Percentiles rank a stretch among this genome's conserved stretches.
Evolutionary conservation across 2,329 filamentous ascomycete species (phyloP).

Genomic region (Botrytis byssoidea): DNA sequence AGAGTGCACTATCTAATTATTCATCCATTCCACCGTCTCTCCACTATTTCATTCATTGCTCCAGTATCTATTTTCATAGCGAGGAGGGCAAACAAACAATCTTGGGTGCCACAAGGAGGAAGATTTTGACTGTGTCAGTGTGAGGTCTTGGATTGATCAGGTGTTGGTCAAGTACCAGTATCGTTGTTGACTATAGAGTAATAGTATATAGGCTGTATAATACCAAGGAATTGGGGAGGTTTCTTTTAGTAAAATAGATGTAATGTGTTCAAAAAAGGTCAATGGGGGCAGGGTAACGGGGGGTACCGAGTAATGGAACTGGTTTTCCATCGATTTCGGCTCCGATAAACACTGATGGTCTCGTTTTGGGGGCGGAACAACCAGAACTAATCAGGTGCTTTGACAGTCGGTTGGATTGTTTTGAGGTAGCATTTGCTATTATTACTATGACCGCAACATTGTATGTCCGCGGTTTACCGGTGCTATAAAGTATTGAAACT

Average conservation of each 20-base stretch:
- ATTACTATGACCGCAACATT: neutral
- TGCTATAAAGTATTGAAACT: neutral
- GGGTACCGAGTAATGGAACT: neutral
- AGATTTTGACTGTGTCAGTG: neutral
- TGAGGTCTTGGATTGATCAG: neutral
- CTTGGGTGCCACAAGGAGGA: constrained; percentile 12
- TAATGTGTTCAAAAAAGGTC: neutral
- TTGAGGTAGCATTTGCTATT: neutral
- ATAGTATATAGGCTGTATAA: neutral
- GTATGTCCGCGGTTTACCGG: neutral
- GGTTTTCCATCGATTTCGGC: neutral
- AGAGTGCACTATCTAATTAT: neutral
- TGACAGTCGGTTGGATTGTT: neutral
- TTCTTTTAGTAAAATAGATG: neutral
- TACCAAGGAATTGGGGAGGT: neutral
- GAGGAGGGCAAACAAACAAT: neutral
- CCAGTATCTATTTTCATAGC: neutral
- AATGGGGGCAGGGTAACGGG: neutral
- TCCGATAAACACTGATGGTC: neutral
- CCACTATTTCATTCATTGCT: neutral
- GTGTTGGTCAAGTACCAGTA: neutral
- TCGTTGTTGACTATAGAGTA: neutral
- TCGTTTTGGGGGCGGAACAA: neutral
- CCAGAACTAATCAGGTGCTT: neutral
- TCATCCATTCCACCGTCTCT: neutral